phyloP scores from a whole-genome alignment of 2,329 filamentous ascomycete genomes.

The Mollisia scopiformis region DNA sequence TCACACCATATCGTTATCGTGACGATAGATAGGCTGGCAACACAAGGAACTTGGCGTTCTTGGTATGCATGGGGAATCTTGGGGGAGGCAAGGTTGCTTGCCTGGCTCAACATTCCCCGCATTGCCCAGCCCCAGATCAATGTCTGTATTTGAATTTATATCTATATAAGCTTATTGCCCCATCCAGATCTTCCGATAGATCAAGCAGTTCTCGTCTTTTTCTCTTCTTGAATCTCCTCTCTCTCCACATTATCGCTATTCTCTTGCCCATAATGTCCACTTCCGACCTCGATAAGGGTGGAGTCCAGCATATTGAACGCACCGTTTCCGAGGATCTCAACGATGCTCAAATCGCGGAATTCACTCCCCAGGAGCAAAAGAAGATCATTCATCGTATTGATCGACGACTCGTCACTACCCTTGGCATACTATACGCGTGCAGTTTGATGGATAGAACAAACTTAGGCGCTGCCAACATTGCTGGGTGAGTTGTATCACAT shows the following conservation, averaged over 20 bases:
- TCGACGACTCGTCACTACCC: slow-evolving; percentile 61
- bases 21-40: not conserved
- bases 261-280: not conserved
- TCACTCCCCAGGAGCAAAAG: slow-evolving; percentile 64
- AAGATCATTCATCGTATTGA: slow-evolving; percentile 73
- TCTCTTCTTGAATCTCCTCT: not conserved
- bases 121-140: not conserved
- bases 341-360: slow-evolving; percentile 31
- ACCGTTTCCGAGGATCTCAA: not conserved
- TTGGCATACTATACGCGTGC: slow-evolving; percentile 72
- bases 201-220: not conserved
- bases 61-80: not conserved
- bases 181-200: not conserved
- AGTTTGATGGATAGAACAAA: slow-evolving; percentile 82
- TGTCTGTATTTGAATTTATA: not conserved
- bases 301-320: not conserved
- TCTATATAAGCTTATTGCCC: too few relatives aligned
- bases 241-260: not conserved
- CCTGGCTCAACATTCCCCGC: not conserved
- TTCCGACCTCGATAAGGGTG: not conserved
- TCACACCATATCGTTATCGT: not conserved
- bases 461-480: slow-evolving; percentile 72
- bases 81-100: not conserved
- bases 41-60: not conserved
- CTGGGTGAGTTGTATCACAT: slow-evolving; percentile 49